A percentile compares a stretch with the other conserved stretches of the same genome.
These are phyloP conservation scores for Lepraria neglecta DNA, from an alignment of 495 filamentous ascomycete species.

Conservation along the genomic window DNA sequence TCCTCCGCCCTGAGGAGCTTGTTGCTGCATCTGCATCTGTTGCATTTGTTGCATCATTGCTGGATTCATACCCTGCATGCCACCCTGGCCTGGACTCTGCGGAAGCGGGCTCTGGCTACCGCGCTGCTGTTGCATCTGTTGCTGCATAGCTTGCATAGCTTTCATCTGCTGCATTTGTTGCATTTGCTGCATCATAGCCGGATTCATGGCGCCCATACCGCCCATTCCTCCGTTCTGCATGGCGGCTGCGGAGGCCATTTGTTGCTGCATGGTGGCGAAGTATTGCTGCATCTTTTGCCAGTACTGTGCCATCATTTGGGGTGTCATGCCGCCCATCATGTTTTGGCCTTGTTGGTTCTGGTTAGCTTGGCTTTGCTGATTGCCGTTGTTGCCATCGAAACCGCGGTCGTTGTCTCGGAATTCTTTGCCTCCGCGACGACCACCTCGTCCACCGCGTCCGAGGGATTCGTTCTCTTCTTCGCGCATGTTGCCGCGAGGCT, in stretches of 20 bases:
- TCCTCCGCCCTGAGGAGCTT: conserved; percentile 22
- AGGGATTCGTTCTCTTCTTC: conserved; percentile 73
- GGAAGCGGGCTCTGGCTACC: conserved; percentile 22
- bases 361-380: conserved; percentile 42
- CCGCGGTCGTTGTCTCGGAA: conserved; percentile 49
- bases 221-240: conserved; percentile 40
- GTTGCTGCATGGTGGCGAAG: conserved; percentile 87
- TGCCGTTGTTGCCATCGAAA: conserved; percentile 40
- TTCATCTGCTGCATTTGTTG: conserved; percentile 63
- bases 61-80: conserved; percentile 65
- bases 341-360: conserved; percentile 41
- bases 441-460: conserved; percentile 53
- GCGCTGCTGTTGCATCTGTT: conserved; percentile 36
- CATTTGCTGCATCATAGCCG: conserved; percentile 84
- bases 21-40: conserved; percentile 38
- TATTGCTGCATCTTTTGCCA: conserved; percentile 97
- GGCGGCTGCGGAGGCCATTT: conserved; percentile 45
- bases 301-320: conserved; percentile 96
- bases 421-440: conserved; percentile 36
- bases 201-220: conserved; percentile 63
- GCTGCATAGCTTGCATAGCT: conserved; percentile 50
- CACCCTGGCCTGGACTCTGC: conserved; percentile 32
- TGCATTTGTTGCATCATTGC: conserved; percentile 87
- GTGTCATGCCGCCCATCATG: conserved; percentile 61
- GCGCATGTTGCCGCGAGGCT: conserved; percentile 88